Percentiles rank a stretch among this genome's conserved stretches.
phyloP scores from a whole-genome alignment of 1,284 basidiomycete species.

The Ceratobasidium sp. region DNA sequence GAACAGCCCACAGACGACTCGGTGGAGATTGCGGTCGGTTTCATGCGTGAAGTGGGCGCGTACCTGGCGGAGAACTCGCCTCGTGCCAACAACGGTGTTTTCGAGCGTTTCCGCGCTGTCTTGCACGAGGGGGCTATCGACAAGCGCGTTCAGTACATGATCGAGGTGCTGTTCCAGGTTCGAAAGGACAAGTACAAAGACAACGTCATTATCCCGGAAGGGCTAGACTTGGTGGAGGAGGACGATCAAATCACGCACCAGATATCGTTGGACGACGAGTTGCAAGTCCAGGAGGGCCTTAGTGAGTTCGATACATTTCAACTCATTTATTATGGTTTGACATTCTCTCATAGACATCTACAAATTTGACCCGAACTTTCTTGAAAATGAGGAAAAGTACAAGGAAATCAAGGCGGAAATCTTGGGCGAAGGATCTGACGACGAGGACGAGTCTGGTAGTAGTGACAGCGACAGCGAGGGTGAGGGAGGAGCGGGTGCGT shows the following conservation, averaged over 20 bases:
- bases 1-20: conserved; percentile 97
- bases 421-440: conserved; percentile 75
- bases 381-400: conserved; percentile 95
- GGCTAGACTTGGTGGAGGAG: conserved; percentile 95
- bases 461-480: conserved; percentile 60
- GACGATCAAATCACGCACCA: conserved; percentile 97
- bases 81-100: conserved; percentile 91
- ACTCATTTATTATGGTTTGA: neutral
- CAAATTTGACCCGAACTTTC: conserved; percentile 89
- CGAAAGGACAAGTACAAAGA: conserved; percentile 99
- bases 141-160: conserved; percentile 99
- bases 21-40: conserved; percentile 97
- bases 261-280: conserved; percentile 88
- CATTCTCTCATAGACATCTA: conserved; percentile 75
- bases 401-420: conserved; percentile 92
- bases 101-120: conserved; percentile 94
- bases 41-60: conserved; percentile 96
- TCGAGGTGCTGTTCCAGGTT: conserved; percentile 98
- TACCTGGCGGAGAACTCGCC: conserved; percentile 94
- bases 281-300: conserved; percentile 91
- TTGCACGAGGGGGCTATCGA: conserved; percentile 94
- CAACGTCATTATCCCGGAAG: conserved; percentile 91
- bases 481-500: conserved; percentile 57
- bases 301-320: conserved; percentile 63
- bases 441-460: conserved; percentile 54